Evolutionary conservation across 2,329 filamentous ascomycete genomes (phyloP), one percentile per base, ranked within the genome.

Genomic region (Neurospora sp.): DNA sequence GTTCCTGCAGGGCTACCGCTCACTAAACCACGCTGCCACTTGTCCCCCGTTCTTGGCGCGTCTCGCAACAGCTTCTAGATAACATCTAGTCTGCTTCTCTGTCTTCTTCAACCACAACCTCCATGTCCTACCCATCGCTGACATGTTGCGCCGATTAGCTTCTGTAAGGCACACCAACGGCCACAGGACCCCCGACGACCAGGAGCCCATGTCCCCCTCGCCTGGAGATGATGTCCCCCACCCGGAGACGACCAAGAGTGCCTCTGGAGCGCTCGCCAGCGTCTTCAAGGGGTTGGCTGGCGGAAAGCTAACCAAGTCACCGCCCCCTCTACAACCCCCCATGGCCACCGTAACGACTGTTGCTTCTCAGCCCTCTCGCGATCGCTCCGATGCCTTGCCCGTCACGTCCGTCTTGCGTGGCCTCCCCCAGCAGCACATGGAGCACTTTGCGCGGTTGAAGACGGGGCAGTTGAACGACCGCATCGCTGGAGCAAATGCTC

Each of bases 221-320:
- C 81, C 84, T 74, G 86, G 86, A 82, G 87, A 89, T 82, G 84
- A 83, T 76, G 77, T 81, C 73, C 82, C 83, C 71, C 83, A 84
- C 72, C 83, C 84, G 75, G 87, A 90, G 77, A 81, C 85, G 70
- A 86, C 80, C 76, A 78, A 62, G 52, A 62, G 52, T 62, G 52
- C 52, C 15, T 62, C 82, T 52, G 82, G 87, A 72, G 87, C 86
- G 74, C 82, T 90, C 75, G 87, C 86, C 75, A 86, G 86, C 74
- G 87, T 90, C 72, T 87, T 90, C 77, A 88, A 88, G 75, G 87
- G 85, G 74, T 80, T 90, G 74, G 85, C 88, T 67, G 83, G 83
- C 75, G 83, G 82, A 70, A 88, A 84, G 78, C 80, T 84, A 70
- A 82, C 82, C 66, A 88, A 86, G 74, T 83, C 85, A 28, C 81